Conservation (phyloP, 2,329 filamentous ascomycete species). For the Neonectria faginata region DNA sequence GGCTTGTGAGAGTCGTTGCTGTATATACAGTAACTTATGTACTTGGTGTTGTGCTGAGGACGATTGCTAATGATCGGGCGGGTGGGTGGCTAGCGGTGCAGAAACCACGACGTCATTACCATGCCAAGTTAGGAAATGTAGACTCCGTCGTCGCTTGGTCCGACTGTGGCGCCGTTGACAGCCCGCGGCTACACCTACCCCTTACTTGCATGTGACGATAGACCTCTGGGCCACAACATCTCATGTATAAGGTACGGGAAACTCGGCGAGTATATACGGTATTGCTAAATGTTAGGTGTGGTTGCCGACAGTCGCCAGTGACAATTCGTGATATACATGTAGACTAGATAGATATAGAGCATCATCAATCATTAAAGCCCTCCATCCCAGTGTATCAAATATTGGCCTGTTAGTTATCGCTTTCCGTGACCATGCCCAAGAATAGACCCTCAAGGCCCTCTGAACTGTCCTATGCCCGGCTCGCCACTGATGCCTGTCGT, state of each 20-base stretch:
- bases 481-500: constrained; percentile 60
- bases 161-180: not conserved
- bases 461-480: constrained; percentile 55
- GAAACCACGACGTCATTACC: constrained; percentile 21
- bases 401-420: not conserved
- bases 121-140: constrained; percentile 1
- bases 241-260: not conserved
- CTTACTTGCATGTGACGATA: constrained; percentile 2
- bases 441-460: not conserved
- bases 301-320: not conserved
- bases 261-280: not conserved
- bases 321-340: no score
- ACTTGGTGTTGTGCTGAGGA: not conserved
- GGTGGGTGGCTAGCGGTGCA: not conserved
- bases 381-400: not conserved
- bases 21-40: not conserved
- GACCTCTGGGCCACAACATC: not conserved
- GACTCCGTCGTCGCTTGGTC: not conserved
- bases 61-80: not conserved
- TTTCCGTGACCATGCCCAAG: not conserved
- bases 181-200: not conserved
- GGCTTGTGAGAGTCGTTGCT: not conserved
- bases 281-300: not conserved
- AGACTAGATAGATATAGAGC: not conserved
- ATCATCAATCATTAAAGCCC: constrained; percentile 1